A percentile compares a stretch with the other conserved stretches of the same genome.
Evolutionary conservation across 305 asterid genomes (phyloP).

Genomic region (Fraxinus baroniana): DNA sequence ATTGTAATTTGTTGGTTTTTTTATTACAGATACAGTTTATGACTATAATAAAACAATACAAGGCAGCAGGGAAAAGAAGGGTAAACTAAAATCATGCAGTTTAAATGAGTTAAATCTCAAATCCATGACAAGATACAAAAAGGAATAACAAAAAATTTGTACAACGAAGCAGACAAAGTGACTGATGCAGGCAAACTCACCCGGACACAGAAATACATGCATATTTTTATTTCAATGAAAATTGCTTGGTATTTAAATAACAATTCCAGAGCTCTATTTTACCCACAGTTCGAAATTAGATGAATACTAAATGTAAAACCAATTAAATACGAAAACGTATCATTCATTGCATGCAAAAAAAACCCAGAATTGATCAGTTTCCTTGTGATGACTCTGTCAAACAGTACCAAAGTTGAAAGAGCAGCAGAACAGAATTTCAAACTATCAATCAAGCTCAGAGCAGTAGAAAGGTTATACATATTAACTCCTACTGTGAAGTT

Average conservation of each 20-base stretch:
- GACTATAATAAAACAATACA: background rate
- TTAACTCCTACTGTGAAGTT: background rate
- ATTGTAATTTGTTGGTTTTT: background rate
- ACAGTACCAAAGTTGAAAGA: slow-evolving; percentile 8
- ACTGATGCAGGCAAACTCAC: slow-evolving; percentile 14
- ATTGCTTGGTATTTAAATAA: background rate
- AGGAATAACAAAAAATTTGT: background rate
- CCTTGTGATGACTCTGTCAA: background rate
- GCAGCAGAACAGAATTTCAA: background rate
- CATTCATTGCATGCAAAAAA: background rate
- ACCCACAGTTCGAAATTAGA: background rate
- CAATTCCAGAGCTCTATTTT: background rate
- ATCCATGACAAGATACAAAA: background rate
- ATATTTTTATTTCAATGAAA: slow-evolving; percentile 6
- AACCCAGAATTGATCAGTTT: background rate
- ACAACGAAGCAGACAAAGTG: background rate
- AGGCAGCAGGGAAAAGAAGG: slow-evolving; percentile 9
- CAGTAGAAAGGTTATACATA: background rate
- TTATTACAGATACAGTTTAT: background rate
- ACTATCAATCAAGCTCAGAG: background rate
- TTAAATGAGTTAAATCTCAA: slow-evolving; percentile 1
- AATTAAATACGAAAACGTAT: background rate
- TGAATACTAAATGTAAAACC: background rate
- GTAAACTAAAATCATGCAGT: background rate
- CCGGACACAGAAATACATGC: background rate